Evolutionary conservation across 1,284 basidiomycete genomes (phyloP), one percentile per base, ranked within the genome.

Genomic region (Marasmius oreades): DNA sequence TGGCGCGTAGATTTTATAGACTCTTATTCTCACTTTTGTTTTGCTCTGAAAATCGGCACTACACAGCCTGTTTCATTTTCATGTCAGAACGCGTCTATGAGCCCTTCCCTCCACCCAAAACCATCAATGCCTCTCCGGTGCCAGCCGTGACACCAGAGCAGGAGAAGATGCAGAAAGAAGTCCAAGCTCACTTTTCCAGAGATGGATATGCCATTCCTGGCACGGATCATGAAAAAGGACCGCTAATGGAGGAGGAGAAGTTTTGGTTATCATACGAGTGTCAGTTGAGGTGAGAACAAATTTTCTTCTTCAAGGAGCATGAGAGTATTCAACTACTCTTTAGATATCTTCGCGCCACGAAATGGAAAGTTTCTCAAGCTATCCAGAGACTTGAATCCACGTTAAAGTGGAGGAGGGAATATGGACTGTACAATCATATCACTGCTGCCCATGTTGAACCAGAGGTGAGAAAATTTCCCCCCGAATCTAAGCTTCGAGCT

Each of bases 191-290:
- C 67, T 90, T 91, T 63, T 64, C 77, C 5, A 67, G 69, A 20
- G 63, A 74, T 0, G 74, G 73, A 2, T 90, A 89, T 66, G 66
- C 64, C 11, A 65, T 90, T 39, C 81, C 85, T 8, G 74, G 71
- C 12, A 67, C 73, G 18, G 56, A 63, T 12, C 75, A 78, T 45
- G 75, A 81, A 6, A 50, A 50, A 20, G 78, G 76, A 11, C 67
- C 73, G 48, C 70, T 90, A 48, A 74, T 62, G 46, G 87, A 89
- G 46, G 77, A 76, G 46, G 89, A 92, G 67, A 82, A 83, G 69
- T 89, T 88, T 68, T 92, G 89, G 88, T 73, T 92, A 14, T 86
- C 85, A 1, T 77, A 79, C 61, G 89, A 92, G 63, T 90, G 87
- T 66, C 69, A 90, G 43, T 72, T 87, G 45, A 76, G 89, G 82